Conservation (phyloP, 495 filamentous ascomycete genomes). For the Beverwykella pulmonaria region DNA sequence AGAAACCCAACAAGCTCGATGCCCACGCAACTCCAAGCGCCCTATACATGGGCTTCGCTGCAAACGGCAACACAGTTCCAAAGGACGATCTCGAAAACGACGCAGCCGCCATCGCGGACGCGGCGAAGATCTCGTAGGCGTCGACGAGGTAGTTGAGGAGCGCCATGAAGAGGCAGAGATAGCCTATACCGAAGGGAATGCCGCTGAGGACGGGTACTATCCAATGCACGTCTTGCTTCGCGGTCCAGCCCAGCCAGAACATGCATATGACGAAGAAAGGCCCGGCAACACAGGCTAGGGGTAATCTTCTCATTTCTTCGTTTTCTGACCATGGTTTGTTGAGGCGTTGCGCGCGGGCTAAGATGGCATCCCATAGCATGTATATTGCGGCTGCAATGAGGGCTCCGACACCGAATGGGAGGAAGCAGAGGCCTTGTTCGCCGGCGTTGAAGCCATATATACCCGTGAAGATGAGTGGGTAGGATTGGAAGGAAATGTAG, state of each 20-base stretch:
- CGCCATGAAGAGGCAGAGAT: constrained; percentile 66
- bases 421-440: constrained; percentile 45
- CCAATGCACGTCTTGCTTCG: constrained; percentile 59
- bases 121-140: constrained; percentile 74
- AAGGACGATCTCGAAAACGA: constrained; percentile 62
- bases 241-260: constrained; percentile 77
- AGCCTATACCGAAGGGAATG: constrained; percentile 70
- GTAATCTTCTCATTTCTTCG: constrained; percentile 67
- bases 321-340: constrained; percentile 49
- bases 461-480: constrained; percentile 41
- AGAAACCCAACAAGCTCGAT: constrained; percentile 46
- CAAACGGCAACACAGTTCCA: constrained; percentile 62
- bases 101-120: constrained; percentile 68
- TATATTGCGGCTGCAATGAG: constrained; percentile 52
- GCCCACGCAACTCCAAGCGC: constrained; percentile 47
- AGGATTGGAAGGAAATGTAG: constrained; percentile 69
- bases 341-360: constrained; percentile 48
- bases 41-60: constrained; percentile 47
- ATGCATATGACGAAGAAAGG: constrained; percentile 62
- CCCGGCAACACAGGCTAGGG: constrained; percentile 67
- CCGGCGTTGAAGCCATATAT: constrained; percentile 47
- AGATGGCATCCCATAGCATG: constrained; percentile 59
- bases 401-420: constrained; percentile 47
- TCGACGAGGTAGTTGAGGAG: constrained; percentile 77
- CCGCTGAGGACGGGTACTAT: constrained; percentile 66